A percentile compares a stretch with the other conserved stretches of the same genome.
These are phyloP conservation scores for Mortierella polycephala DNA, from an alignment of 371 early-diverging fungal species.

Conservation along the genomic window DNA sequence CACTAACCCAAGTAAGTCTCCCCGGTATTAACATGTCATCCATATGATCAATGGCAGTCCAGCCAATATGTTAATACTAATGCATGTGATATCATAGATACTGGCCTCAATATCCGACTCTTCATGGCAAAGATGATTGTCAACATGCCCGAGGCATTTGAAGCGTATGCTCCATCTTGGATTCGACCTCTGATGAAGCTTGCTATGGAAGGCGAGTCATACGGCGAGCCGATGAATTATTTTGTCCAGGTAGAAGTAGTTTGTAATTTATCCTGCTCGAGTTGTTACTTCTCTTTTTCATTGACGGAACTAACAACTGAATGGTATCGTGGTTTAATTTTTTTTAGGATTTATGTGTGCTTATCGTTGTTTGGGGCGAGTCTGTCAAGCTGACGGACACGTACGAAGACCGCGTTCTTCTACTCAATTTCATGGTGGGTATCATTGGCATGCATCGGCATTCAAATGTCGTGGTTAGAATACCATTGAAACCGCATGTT, in stretches of 20 bases:
- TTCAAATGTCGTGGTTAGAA: neutral
- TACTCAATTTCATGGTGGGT: slow-evolving; percentile 58
- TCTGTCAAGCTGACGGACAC: slow-evolving; percentile 36
- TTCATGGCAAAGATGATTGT: slow-evolving; percentile 72
- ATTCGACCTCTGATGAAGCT: slow-evolving; percentile 68
- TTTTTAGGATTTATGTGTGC: slow-evolving; percentile 64
- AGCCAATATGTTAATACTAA: neutral
- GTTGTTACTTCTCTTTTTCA: too few relatives aligned
- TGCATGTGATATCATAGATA: slow-evolving; percentile 37
- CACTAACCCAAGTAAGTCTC: slow-evolving; percentile 35
- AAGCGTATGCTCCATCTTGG: slow-evolving; percentile 67
- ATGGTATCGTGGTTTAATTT: neutral
- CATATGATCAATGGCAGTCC: neutral
- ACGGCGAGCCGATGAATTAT: slow-evolving; percentile 76
- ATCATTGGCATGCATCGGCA: neutral
- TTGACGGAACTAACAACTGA: neutral
- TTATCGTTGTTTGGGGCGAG: slow-evolving; percentile 69
- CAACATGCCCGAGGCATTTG: slow-evolving; percentile 70
- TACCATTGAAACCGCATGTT: neutral
- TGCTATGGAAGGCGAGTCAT: slow-evolving; percentile 60
- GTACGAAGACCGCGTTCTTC: slow-evolving; percentile 55
- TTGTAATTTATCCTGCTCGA: neutral
- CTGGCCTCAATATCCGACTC: slow-evolving; percentile 61
- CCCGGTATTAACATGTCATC: too few relatives aligned
- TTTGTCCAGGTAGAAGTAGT: slow-evolving; percentile 65